A percentile compares a stretch with the other conserved stretches of the same genome.
Conservation (phyloP, 2,329 filamentous ascomycete species). For the Venturia aucupariae region DNA sequence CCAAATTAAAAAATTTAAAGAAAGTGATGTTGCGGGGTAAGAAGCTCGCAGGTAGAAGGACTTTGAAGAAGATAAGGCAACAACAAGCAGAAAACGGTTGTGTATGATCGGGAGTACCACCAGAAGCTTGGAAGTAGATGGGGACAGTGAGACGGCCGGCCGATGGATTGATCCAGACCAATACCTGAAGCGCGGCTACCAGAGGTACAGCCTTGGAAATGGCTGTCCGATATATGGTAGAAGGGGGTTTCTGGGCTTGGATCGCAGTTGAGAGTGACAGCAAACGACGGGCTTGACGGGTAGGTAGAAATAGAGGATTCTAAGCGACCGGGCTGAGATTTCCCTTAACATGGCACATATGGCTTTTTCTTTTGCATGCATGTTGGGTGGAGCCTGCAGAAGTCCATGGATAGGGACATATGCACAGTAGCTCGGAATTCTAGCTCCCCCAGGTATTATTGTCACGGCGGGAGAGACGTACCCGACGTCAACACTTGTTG, state of each 20-base stretch:
- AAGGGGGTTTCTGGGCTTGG: too few species aligned
- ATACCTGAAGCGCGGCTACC: not conserved
- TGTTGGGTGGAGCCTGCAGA: not conserved
- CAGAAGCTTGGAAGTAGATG: not conserved
- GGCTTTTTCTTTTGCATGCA: not conserved
- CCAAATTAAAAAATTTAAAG: too few species aligned
- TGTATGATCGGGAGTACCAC: not conserved
- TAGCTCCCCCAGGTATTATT: too few species aligned
- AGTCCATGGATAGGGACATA: not conserved
- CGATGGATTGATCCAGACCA: not conserved
- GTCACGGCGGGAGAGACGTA: too few species aligned
- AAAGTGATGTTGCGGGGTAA: not conserved
- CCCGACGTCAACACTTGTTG: too few species aligned
- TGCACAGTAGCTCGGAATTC: not conserved
- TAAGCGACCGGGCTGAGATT: not conserved
- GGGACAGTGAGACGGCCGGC: not conserved
- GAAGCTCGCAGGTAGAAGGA: not conserved
- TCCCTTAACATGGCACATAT: too few species aligned
- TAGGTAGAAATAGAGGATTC: not conserved
- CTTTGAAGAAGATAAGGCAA: not conserved
- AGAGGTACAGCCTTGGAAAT: not conserved
- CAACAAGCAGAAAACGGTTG: not conserved
- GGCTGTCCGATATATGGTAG: not conserved
- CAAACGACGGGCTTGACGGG: not conserved
- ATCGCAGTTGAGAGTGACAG: too few species aligned